Percentiles rank a stretch among this genome's conserved stretches.
Conservation (phyloP, 2,329 filamentous ascomycete species). For the Cladosporium sp. region DNA sequence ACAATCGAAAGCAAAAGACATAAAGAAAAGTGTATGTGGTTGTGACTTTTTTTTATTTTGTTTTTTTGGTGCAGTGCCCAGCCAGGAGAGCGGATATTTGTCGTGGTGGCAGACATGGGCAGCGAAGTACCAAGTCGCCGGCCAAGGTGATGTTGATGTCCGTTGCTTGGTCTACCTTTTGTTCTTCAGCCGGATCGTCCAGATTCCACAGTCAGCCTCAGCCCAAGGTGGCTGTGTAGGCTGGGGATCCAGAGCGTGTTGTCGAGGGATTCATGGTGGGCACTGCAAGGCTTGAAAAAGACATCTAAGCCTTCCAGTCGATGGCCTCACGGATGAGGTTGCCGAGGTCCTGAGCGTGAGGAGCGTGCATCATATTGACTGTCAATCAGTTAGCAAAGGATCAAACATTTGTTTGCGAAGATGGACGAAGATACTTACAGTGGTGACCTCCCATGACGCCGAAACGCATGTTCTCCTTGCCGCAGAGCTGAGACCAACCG, state of each 20-base stretch:
- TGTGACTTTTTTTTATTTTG: no score
- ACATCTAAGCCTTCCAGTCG: constrained; percentile 23
- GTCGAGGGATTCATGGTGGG: constrained; percentile 8
- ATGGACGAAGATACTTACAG: constrained; percentile 16
- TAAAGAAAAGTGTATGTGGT: no score
- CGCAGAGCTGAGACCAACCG: constrained; percentile 64
- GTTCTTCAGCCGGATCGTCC: background rate
- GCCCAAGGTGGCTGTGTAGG: constrained; percentile 23
- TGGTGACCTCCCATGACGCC: constrained; percentile 67
- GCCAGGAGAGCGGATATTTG: constrained; percentile 2
- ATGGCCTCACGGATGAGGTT: constrained; percentile 43
- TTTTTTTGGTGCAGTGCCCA: background rate
- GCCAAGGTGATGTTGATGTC: constrained; percentile 10
- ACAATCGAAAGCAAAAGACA: no score
- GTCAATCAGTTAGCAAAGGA: background rate
- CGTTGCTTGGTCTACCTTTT: constrained; percentile 1
- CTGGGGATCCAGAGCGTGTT: constrained; percentile 17
- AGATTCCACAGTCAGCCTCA: constrained; percentile 20
- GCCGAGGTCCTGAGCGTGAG: constrained; percentile 33
- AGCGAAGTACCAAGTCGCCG: constrained; percentile 10
- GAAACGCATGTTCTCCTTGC: constrained; percentile 57
- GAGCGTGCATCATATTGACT: constrained; percentile 68
- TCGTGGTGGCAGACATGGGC: constrained; percentile 2
- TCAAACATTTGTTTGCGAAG: constrained; percentile 38
- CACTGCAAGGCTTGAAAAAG: background rate